Evolutionary conservation across 352 stramenopile genomes (phyloP).

Genomic region (Paralagenidium karlingii): DNA sequence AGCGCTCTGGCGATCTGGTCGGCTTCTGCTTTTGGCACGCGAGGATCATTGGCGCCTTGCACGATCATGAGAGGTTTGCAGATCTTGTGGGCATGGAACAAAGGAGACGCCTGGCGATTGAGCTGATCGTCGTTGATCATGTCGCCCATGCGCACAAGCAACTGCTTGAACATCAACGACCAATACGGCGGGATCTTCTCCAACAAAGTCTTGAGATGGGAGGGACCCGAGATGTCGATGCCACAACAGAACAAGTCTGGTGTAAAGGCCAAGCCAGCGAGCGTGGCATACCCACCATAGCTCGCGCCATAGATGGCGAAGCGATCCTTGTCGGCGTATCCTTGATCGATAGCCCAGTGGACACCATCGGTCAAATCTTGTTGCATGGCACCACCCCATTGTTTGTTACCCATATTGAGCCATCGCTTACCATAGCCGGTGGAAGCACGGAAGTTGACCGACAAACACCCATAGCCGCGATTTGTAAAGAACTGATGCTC

Average conservation of each 20-base stretch:
- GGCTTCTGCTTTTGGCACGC: conserved; percentile 52
- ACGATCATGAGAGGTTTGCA: conserved; percentile 63
- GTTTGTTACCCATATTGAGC: conserved; percentile 23
- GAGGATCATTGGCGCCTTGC: conserved; percentile 69
- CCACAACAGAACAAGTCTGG: conserved; percentile 67
- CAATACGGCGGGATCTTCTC: conserved; percentile 27
- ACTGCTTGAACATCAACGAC: conserved; percentile 21
- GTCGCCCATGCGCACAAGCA: conserved; percentile 23
- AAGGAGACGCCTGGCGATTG: conserved; percentile 32
- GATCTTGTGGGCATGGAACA: conserved; percentile 72
- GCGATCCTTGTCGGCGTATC: conserved; percentile 27
- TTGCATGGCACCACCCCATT: conserved; percentile 28
- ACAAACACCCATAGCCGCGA: conserved; percentile 24
- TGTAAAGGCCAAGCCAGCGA: conserved; percentile 62
- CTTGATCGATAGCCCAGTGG: conserved; percentile 38
- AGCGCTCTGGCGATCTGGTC: conserved; percentile 64
- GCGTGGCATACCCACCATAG: conserved; percentile 61
- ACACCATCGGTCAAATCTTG: conserved; percentile 37
- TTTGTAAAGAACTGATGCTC: conserved; percentile 28
- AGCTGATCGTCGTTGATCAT: conserved; percentile 21
- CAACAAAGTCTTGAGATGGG: conserved; percentile 28
- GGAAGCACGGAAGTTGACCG: conserved; percentile 54
- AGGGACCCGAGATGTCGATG: conserved; percentile 56
- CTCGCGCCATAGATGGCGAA: conserved; percentile 51
- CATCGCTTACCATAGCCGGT: conserved; percentile 67